A percentile compares a stretch with the other conserved stretches of the same genome.
Conservation (phyloP, 1,284 basidiomycete species). For the Hypsizygus ulmarius region DNA sequence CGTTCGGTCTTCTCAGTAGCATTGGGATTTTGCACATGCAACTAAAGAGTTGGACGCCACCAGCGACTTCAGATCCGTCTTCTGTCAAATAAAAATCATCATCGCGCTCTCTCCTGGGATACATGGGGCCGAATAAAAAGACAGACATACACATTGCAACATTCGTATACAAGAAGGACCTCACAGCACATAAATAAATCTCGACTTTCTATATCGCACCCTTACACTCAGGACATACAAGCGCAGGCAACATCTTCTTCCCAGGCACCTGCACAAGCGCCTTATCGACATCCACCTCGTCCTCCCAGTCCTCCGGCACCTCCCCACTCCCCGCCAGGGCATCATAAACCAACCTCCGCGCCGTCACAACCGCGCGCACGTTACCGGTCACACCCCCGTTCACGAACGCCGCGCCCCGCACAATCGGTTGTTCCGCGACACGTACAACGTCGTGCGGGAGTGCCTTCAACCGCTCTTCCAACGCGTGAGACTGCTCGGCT, state of each 20-base stretch:
- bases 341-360: constrained; percentile 40
- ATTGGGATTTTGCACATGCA: too few species aligned
- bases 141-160: too few species aligned
- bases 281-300: constrained; percentile 21
- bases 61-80: too few species aligned
- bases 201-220: constrained; percentile 10
- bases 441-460: constrained; percentile 36
- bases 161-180: too few species aligned
- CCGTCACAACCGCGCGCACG: constrained; percentile 37
- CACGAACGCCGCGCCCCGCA: constrained; percentile 37
- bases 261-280: constrained; percentile 25
- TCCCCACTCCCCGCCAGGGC: constrained; percentile 22
- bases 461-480: background rate
- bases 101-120: too few species aligned
- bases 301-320: constrained; percentile 34
- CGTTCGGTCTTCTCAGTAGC: too few species aligned
- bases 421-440: constrained; percentile 45
- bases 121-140: too few species aligned
- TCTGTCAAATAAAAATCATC: too few species aligned
- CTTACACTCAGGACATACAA: constrained; percentile 1
- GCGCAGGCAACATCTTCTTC: constrained; percentile 7
- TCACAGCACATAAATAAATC: background rate
- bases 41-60: too few species aligned
- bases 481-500: background rate
- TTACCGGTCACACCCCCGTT: constrained; percentile 45